phyloP scores from a whole-genome alignment of 78 protist species.

The Dictyostelium capitatum region DNA sequence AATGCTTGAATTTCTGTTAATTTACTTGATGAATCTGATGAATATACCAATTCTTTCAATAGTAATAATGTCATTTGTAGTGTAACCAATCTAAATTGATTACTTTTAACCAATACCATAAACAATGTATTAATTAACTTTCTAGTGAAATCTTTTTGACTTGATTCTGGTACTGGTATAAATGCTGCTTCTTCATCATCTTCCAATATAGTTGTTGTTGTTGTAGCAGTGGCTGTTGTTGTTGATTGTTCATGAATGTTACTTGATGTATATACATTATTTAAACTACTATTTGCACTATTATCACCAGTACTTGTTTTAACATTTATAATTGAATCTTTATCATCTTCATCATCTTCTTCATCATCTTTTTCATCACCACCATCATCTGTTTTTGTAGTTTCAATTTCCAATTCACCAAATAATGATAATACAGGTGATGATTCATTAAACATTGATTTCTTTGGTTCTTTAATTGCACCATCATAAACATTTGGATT shows the following conservation, averaged over 20 bases:
- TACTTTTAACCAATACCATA: slow-evolving; percentile 64
- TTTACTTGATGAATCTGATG: slow-evolving; percentile 69
- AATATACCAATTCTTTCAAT: slow-evolving; percentile 82
- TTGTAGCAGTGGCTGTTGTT: neutral
- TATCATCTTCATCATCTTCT: neutral
- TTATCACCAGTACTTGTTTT: neutral
- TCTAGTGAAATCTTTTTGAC: slow-evolving; percentile 60
- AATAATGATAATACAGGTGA: slow-evolving; percentile 15
- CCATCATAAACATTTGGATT: neutral
- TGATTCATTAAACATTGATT: neutral
- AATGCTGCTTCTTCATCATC: slow-evolving; percentile 59
- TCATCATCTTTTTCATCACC: neutral
- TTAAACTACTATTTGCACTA: slow-evolving; percentile 7
- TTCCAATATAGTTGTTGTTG: slow-evolving; percentile 16
- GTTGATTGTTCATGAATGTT: neutral
- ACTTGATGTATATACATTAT: too few species aligned
- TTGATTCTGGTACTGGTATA: slow-evolving; percentile 64
- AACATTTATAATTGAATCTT: neutral
- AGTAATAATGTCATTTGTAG: slow-evolving; percentile 78
- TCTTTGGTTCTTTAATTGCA: neutral
- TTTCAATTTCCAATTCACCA: slow-evolving; percentile 7
- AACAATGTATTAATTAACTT: slow-evolving; percentile 44
- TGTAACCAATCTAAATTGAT: slow-evolving; percentile 73
- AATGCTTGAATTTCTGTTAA: slow-evolving; percentile 59
- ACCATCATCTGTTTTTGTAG: slow-evolving; percentile 8